These are phyloP conservation scores for Amphicarpaea edgeworthii DNA, from an alignment of 306 rosid genomes.

Conservation along the genomic window DNA sequence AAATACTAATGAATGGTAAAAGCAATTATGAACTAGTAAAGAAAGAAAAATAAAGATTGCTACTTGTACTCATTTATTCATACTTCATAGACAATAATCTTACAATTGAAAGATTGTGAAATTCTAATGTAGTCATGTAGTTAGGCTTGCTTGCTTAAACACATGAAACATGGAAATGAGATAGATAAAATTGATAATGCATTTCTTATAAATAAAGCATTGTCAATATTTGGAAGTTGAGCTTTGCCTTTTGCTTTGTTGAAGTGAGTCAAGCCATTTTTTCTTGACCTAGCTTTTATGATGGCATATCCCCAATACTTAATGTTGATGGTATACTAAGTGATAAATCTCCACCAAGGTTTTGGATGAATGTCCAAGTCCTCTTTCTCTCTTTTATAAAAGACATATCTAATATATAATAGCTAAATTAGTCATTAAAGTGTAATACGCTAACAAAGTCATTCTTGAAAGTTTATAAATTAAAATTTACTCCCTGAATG, in stretches of 20 bases:
- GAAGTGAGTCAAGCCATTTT: conserved; percentile 62
- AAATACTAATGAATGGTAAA: too few relatives aligned
- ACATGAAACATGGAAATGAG: neutral
- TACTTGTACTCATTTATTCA: neutral
- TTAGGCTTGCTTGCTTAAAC: neutral
- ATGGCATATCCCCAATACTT: conserved; percentile 48
- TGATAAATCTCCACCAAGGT: conserved; percentile 35
- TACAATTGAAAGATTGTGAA: neutral
- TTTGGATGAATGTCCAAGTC: conserved; percentile 79
- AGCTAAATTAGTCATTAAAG: too few relatives aligned
- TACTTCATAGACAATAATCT: neutral
- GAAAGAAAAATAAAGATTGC: neutral
- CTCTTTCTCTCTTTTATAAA: conserved; percentile 12
- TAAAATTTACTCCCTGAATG: too few relatives aligned
- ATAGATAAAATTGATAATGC: neutral
- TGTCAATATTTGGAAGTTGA: neutral
- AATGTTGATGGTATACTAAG: conserved; percentile 55
- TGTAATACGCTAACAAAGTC: too few relatives aligned
- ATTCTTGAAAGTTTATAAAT: too few relatives aligned
- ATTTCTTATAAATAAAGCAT: neutral
- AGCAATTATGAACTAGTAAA: neutral
- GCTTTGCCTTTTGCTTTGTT: neutral
- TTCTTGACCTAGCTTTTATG: conserved; percentile 62
- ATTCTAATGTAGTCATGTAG: neutral
- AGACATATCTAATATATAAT: neutral